Evolutionary conservation across 2,329 filamentous ascomycete species (phyloP).

Genomic region (Xylariaceae sp.): DNA sequence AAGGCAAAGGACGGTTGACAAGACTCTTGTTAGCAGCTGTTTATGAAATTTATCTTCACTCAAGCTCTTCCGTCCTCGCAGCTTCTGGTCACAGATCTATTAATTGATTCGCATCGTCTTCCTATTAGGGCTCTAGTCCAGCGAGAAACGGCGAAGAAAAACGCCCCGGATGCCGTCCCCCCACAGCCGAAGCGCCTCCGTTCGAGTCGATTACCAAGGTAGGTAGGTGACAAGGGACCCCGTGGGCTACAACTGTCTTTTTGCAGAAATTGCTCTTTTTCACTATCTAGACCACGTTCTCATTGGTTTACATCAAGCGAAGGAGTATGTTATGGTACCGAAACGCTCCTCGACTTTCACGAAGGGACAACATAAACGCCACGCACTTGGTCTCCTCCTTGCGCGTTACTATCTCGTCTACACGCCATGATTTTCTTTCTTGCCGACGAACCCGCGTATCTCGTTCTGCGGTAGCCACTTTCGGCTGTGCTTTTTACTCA

Average conservation of each 20-base stretch:
- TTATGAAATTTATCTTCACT: too few species aligned
- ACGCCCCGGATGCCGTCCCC: conserved; percentile 14
- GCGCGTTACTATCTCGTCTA: conserved; percentile 11
- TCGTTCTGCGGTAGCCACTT: background rate
- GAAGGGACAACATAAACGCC: conserved; percentile 10
- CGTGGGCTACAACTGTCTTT: conserved; percentile 9
- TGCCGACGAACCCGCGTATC: conserved; percentile 3
- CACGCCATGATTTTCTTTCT: background rate
- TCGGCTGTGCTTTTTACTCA: conserved; percentile 12
- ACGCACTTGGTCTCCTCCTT: conserved; percentile 8
- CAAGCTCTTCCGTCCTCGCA: too few species aligned
- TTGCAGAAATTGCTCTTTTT: conserved; percentile 5
- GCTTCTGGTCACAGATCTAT: too few species aligned
- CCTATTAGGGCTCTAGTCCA: too few species aligned
- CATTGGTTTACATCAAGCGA: conserved; percentile 12
- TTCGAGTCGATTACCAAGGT: conserved; percentile 18
- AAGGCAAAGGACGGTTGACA: background rate
- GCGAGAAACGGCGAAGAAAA: conserved; percentile 2
- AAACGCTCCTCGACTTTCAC: conserved; percentile 12
- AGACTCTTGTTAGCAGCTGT: background rate
- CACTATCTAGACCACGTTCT: conserved; percentile 9
- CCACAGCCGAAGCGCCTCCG: conserved; percentile 13
- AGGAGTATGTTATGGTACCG: conserved; percentile 15
- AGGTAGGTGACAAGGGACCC: conserved; percentile 25
- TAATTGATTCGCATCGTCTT: too few species aligned